These are phyloP conservation scores for Saksenaea oblongispora DNA, from an alignment of 371 early-diverging fungal genomes.

Conservation along the genomic window DNA sequence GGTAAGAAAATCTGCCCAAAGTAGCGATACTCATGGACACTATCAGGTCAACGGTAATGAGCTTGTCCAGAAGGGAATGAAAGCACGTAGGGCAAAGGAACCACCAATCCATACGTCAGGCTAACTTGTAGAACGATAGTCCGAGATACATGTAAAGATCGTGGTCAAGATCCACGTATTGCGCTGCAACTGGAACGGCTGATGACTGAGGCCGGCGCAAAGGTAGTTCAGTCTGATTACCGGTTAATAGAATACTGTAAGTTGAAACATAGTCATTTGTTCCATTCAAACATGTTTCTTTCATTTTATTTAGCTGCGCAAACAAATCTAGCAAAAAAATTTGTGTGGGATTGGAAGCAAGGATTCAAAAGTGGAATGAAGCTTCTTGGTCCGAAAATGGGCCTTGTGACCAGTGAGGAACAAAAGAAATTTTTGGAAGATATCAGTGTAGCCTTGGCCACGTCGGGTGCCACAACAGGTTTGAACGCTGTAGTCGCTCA, in stretches of 20 bases:
- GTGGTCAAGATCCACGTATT: slow-evolving; percentile 28
- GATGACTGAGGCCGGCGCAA: slow-evolving; percentile 11
- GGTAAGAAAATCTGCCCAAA: neutral
- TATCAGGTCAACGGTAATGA: neutral
- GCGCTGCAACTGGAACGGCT: slow-evolving; percentile 14
- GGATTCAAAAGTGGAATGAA: slow-evolving; percentile 18
- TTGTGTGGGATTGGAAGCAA: slow-evolving; percentile 27
- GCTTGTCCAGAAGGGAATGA: neutral
- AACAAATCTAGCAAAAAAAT: slow-evolving; percentile 19
- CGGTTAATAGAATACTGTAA: slow-evolving; percentile 26
- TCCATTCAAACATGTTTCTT: neutral
- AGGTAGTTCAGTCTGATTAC: slow-evolving; percentile 19
- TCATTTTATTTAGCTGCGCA: slow-evolving; percentile 8
- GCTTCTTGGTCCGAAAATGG: slow-evolving; percentile 15
- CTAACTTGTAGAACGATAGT: too few relatives aligned
- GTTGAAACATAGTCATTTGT: too few relatives aligned
- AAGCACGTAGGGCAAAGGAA: neutral
- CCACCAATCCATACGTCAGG: too few relatives aligned
- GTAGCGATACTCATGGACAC: too few relatives aligned
- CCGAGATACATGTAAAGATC: neutral
- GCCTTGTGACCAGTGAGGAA: neutral
- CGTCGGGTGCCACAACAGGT: neutral
- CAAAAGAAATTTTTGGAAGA: neutral
- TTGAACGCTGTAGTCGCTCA: neutral
- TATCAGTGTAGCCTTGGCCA: neutral